Percentiles rank a stretch among this genome's conserved stretches.
Conservation (phyloP, 768 basidiomycete species). For the Leucocoprinus leucothites region DNA sequence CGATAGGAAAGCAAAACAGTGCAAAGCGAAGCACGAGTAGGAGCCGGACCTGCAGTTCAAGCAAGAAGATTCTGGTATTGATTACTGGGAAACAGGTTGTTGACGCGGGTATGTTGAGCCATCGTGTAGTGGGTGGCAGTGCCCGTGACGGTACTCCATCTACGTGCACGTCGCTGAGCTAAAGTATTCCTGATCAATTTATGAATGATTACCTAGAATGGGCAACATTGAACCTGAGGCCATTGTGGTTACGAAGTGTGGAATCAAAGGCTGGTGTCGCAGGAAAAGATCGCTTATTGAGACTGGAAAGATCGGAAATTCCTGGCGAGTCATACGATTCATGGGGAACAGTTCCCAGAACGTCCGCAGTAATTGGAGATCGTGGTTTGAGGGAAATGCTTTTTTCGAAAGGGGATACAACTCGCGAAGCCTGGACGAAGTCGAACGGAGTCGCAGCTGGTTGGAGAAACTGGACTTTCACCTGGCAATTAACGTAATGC, state of each 20-base stretch:
- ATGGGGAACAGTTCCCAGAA: background rate
- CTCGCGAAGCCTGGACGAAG: constrained; percentile 1
- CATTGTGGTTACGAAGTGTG: background rate
- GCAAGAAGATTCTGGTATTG: constrained; percentile 13
- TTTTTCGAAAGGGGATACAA: background rate
- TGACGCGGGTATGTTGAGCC: constrained; percentile 1
- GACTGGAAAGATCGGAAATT: background rate
- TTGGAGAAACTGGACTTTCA: constrained; percentile 32
- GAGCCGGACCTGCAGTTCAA: constrained; percentile 9
- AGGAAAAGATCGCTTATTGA: constrained; percentile 2
- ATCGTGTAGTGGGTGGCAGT: background rate
- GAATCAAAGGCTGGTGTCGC: constrained; percentile 3
- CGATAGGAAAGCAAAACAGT: constrained; percentile 1
- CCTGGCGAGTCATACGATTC: background rate
- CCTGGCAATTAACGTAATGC: constrained; percentile 47
- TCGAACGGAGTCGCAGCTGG: constrained; percentile 11
- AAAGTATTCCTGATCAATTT: background rate
- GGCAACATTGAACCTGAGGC: background rate
- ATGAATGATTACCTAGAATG: background rate
- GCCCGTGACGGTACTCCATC: constrained; percentile 1
- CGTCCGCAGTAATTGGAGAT: background rate
- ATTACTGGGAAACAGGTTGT: constrained; percentile 3
- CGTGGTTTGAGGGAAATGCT: background rate
- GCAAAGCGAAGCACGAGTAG: constrained; percentile 2
- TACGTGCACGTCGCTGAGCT: background rate